A percentile compares a stretch with the other conserved stretches of the same genome.
These are phyloP conservation scores for Fusarium sp. DNA, from an alignment of 2,329 filamentous ascomycete species.

Conservation along the genomic window DNA sequence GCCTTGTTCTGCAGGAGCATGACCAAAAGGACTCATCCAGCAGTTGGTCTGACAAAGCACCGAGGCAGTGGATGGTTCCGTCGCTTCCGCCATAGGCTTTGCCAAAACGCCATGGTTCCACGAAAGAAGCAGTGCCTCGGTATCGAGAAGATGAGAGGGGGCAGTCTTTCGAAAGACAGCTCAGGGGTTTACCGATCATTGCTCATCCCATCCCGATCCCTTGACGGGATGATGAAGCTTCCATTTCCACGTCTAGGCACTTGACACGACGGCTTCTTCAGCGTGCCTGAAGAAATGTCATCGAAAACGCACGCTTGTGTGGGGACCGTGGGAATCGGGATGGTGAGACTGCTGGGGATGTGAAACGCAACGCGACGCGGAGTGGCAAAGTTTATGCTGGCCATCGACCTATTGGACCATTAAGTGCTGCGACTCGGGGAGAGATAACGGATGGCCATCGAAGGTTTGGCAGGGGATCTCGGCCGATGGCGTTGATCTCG, in stretches of 20 bases:
- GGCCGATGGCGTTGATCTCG: conserved; percentile 39
- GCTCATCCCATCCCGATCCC: conserved; percentile 14
- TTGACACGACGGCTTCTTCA: conserved; percentile 3
- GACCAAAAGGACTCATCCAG: conserved; percentile 14
- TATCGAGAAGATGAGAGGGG: neutral
- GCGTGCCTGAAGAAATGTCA: conserved; percentile 3
- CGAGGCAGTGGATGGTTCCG: conserved; percentile 11
- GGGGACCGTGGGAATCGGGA: neutral
- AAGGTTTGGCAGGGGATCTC: conserved; percentile 37
- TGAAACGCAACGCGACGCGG: conserved; percentile 15
- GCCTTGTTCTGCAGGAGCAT: neutral
- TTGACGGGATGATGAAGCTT: conserved; percentile 16
- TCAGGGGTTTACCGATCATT: neutral
- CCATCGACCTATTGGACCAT: neutral
- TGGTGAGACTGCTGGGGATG: conserved; percentile 10
- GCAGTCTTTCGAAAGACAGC: neutral
- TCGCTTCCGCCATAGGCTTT: conserved; percentile 20
- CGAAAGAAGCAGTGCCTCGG: conserved; percentile 25
- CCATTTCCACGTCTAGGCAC: neutral
- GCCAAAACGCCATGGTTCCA: conserved; percentile 12
- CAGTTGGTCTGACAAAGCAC: conserved; percentile 32
- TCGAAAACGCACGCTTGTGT: neutral
- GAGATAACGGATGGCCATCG: conserved; percentile 32
- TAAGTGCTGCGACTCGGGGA: neutral
- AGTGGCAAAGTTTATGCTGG: conserved; percentile 2